Evolutionary conservation across 2,329 filamentous ascomycete species (phyloP), one percentile per base, ranked within the genome.

Genomic region (Lecanosticta acicola): DNA sequence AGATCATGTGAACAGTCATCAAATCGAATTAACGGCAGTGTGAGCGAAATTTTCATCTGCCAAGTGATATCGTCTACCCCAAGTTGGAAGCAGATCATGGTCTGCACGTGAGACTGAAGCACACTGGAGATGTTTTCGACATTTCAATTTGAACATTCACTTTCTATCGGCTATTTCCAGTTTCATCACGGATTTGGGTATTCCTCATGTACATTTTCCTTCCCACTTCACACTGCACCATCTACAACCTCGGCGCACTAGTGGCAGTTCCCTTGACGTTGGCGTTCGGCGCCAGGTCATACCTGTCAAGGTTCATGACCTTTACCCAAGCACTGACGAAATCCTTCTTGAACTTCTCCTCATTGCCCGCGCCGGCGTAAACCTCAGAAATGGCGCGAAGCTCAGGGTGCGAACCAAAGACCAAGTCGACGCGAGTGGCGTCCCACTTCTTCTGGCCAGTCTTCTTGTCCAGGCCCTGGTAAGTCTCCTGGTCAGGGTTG

Each of bases 321-420:
- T 88, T 88, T 58, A 73, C 71, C 84, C 84, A 88, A 2, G 80
- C 81, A 5, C 73, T 69, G 13, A 87, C 74, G 59, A 88, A 88
- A 70, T 88, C 84, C 66, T 76, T 78, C 35, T 80, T 77, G 48
- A 88, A 84, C 71, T 81, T 83, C 47, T 78, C 72, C 46, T 75
- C 64, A 8, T 71, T 74, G 57, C 84, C 84, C 0, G 71, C 60
- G 53, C 73, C 74, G 32, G 71, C 84, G 58, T 88, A 88, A 0
- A 87, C 76, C 71, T 88, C 84, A 3, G 83, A 68, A 26, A 86
- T 65, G 26, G 84, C 82, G 39, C 84, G 81, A 39, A 88, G 71
- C 73, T 88, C 85, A 19, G 84, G 73, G 55, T 88, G 83, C n/a
- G 80, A 80, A 43, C 84, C 84, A 50, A 88, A 82, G 51, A 87